Conservation (phyloP, 2,329 filamentous ascomycete species). For the Penicillium sp. region DNA sequence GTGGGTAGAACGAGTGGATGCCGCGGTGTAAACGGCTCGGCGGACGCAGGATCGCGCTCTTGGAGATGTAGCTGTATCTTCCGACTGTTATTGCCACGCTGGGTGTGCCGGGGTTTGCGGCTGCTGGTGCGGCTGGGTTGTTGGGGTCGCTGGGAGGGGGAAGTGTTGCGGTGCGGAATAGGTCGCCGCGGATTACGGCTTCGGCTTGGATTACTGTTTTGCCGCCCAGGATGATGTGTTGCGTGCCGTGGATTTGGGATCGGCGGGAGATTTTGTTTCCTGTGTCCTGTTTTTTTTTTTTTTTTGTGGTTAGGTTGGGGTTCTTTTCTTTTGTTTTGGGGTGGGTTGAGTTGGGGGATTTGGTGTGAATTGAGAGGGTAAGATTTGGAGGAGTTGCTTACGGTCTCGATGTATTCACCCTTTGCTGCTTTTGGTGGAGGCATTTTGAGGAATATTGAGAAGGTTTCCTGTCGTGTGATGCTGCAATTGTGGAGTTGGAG, state of each 20-base stretch:
- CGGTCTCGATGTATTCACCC: constrained; percentile 96
- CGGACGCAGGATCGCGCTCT: constrained; percentile 74
- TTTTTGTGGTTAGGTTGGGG: neutral
- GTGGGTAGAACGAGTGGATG: constrained; percentile 63
- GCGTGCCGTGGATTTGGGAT: constrained; percentile 86
- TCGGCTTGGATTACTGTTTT: constrained; percentile 95
- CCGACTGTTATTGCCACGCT: constrained; percentile 74
- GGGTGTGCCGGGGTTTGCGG: constrained; percentile 32
- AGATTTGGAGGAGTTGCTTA: constrained; percentile 44
- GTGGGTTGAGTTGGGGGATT: neutral
- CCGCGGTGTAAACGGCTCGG: constrained; percentile 81
- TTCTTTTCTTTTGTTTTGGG: neutral
- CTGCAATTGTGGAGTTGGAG: neutral
- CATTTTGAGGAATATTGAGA: constrained; percentile 48
- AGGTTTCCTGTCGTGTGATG: neutral
- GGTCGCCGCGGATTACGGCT: constrained; percentile 88
- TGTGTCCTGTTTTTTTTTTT: constrained; percentile 70
- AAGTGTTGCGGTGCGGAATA: constrained; percentile 54
- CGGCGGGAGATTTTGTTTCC: constrained; percentile 97
- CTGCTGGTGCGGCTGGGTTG: constrained; percentile 33
- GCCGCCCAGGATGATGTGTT: constrained; percentile 96
- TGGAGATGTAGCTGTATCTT: constrained; percentile 83
- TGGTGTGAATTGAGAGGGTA: neutral
- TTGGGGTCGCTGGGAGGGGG: constrained; percentile 29
- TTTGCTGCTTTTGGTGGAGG: constrained; percentile 70